phyloP scores from a whole-genome alignment of 2,329 filamentous ascomycete species.

The Hypocrella siamensis region DNA sequence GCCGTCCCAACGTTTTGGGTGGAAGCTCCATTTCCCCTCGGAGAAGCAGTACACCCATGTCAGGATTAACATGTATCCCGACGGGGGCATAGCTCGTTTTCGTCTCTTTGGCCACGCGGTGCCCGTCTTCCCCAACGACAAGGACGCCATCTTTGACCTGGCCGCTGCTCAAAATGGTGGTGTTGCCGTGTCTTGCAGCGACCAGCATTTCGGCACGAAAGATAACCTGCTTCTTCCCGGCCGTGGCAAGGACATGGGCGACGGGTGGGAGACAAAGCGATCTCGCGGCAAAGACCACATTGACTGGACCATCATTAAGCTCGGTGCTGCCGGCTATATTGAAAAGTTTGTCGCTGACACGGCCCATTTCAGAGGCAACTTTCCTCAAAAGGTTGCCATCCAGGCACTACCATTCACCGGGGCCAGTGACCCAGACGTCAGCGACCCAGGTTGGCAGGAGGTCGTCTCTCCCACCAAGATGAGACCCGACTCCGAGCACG shows the following conservation, averaged over 20 bases:
- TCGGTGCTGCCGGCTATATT: constrained; percentile 50
- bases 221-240: constrained; percentile 69
- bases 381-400: constrained; percentile 60
- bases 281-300: constrained; percentile 56
- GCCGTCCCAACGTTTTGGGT: constrained; percentile 57
- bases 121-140: constrained; percentile 56
- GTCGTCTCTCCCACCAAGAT: constrained; percentile 52
- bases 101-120: constrained; percentile 61
- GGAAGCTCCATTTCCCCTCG: constrained; percentile 45
- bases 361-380: constrained; percentile 72
- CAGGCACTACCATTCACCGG: constrained; percentile 41
- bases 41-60: constrained; percentile 64
- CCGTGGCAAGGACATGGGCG: constrained; percentile 70
- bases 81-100: constrained; percentile 71
- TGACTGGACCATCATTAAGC: constrained; percentile 66
- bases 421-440: constrained; percentile 36
- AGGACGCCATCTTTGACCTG: constrained; percentile 54
- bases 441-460: constrained; percentile 48
- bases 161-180: constrained; percentile 67
- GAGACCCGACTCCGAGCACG: constrained; percentile 58
- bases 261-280: constrained; percentile 74
- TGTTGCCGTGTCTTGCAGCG: constrained; percentile 59
- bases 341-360: constrained; percentile 62
- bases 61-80: constrained; percentile 69
- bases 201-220: constrained; percentile 74